A percentile compares a stretch with the other conserved stretches of the same genome.
Evolutionary conservation across 1,284 basidiomycete genomes (phyloP).

Genomic region (Vanrija sp.): DNA sequence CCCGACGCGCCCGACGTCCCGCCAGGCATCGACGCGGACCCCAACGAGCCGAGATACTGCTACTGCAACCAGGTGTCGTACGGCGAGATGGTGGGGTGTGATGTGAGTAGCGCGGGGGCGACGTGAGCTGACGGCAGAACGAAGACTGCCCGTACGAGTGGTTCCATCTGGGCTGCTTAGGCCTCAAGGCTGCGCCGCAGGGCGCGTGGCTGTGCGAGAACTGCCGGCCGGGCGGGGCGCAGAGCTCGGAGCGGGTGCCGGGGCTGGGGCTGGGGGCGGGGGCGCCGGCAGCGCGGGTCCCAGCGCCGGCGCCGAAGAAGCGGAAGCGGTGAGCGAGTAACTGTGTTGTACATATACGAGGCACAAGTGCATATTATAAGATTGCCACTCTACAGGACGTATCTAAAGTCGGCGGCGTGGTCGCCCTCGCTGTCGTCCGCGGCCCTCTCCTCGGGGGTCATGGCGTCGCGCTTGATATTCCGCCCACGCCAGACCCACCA

Average conservation of each 20-base stretch:
- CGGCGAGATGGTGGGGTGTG: constrained; percentile 50
- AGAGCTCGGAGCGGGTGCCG: not conserved
- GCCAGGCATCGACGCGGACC: constrained; percentile 7
- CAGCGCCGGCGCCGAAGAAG: constrained; percentile 6
- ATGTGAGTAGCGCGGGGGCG: constrained; percentile 26
- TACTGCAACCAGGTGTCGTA: constrained; percentile 53
- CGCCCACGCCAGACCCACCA: constrained; percentile 5
- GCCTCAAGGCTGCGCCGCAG: constrained; percentile 33
- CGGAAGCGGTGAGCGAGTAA: constrained; percentile 1
- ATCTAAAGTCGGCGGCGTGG: constrained; percentile 2
- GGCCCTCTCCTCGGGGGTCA: constrained; percentile 1
- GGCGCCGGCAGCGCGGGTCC: no score
- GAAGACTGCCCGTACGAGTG: constrained; percentile 53
- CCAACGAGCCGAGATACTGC: constrained; percentile 53
- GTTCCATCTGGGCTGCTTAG: constrained; percentile 47
- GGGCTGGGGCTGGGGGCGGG: not conserved
- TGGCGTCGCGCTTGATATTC: not conserved
- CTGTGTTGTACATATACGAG: constrained; percentile 2
- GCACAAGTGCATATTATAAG: no score
- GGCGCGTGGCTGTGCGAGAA: constrained; percentile 42
- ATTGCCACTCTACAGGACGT: not conserved
- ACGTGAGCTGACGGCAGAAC: constrained; percentile 42
- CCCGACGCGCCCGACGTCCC: not conserved
- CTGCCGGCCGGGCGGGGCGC: constrained; percentile 26
- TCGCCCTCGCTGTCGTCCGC: constrained; percentile 4